A percentile compares a stretch with the other conserved stretches of the same genome.
Evolutionary conservation across 1,284 basidiomycete genomes (phyloP).

Genomic region (Tilletia indica): DNA sequence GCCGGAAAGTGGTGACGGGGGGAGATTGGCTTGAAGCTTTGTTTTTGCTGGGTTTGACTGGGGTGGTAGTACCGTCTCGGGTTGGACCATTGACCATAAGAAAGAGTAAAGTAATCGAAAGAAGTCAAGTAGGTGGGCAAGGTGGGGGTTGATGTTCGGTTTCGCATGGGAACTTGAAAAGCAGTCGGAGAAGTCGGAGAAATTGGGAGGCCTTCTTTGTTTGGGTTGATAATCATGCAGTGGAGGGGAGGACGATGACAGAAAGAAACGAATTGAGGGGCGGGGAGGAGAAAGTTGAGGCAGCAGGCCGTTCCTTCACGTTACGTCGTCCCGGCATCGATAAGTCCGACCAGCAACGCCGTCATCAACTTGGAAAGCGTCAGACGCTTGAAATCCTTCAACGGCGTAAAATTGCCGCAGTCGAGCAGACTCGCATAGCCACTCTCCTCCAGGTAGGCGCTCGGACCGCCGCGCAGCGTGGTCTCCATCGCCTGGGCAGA

Average conservation of each 20-base stretch:
- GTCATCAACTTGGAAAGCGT: slow-evolving; percentile 41
- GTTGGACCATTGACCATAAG: no score
- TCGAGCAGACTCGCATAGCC: slow-evolving; percentile 46
- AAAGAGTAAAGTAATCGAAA: background rate
- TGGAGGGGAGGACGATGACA: background rate
- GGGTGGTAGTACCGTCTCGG: no score
- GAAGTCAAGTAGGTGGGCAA: background rate
- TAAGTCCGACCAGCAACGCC: slow-evolving; percentile 40
- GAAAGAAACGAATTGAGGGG: slow-evolving; percentile 18
- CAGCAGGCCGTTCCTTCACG: background rate
- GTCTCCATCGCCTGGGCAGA: slow-evolving; percentile 51
- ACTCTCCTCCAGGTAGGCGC: slow-evolving; percentile 44
- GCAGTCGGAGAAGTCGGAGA: background rate
- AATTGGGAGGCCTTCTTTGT: background rate
- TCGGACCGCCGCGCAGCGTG: slow-evolving; percentile 42
- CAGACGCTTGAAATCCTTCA: slow-evolving; percentile 35
- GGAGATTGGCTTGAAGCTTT: no score
- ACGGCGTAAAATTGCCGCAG: slow-evolving; percentile 43
- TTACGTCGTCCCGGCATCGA: slow-evolving; percentile 38
- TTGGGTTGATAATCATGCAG: background rate
- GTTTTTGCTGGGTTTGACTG: no score
- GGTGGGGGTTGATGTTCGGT: background rate
- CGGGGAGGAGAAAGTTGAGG: background rate
- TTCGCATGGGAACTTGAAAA: background rate
- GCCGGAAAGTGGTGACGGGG: no score